phyloP scores from a whole-genome alignment of 2,329 filamentous ascomycete species.

The Claviceps quebecensis region DNA sequence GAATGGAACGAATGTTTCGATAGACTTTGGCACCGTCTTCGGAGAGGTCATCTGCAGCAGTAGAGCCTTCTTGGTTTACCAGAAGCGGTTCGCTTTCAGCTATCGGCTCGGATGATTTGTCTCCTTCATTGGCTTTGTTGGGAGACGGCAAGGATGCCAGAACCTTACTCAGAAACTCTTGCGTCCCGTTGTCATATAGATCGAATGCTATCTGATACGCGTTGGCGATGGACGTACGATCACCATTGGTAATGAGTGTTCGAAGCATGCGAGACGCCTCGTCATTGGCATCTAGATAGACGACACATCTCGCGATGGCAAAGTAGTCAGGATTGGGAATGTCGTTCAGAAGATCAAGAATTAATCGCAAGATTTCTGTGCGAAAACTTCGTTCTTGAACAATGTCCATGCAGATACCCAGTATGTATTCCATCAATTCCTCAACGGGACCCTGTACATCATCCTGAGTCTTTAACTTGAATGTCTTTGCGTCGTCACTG shows the following conservation, averaged over 20 bases:
- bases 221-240: conserved; percentile 64
- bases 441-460: conserved; percentile 51
- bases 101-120: conserved; percentile 30
- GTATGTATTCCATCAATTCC: conserved; percentile 90
- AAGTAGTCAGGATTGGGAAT: conserved; percentile 93
- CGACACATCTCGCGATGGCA: conserved; percentile 92
- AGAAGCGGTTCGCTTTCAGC: conserved; percentile 36
- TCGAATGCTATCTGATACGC: conserved; percentile 98
- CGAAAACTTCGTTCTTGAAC: conserved; percentile 86
- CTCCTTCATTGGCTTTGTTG: conserved; percentile 27
- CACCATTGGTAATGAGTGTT: conserved; percentile 66
- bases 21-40: conserved; percentile 43
- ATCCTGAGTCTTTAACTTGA: conserved; percentile 40
- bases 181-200: conserved; percentile 94
- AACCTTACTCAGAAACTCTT: conserved; percentile 88
- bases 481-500: conserved; percentile 68
- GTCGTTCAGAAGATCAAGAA: conserved; percentile 88
- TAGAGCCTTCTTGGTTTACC: conserved; percentile 33
- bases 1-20: conserved; percentile 50
- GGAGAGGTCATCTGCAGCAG: conserved; percentile 36
- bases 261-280: conserved; percentile 79
- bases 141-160: conserved; percentile 60
- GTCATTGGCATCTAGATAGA: conserved; percentile 84
- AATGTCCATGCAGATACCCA: conserved; percentile 94
- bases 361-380: conserved; percentile 71